Base-by-base conservation (phyloP, 2,329 filamentous ascomycete genomes). In the Pochonia chlamydosporia region DNA sequence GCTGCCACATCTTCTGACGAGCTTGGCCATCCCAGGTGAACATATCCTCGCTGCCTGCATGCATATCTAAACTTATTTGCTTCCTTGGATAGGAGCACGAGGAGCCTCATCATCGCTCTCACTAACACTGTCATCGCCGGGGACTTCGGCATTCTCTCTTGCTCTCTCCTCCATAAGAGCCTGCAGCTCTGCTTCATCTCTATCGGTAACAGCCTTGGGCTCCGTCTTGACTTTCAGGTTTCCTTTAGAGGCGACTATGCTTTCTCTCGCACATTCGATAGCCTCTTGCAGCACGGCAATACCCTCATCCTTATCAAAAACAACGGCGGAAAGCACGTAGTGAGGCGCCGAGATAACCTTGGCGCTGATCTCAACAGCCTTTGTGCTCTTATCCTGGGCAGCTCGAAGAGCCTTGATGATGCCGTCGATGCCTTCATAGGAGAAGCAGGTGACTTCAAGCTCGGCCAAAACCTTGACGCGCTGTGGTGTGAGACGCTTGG, bases 81-180 rank as follows among this genome's bases (percentile, higher is more conserved):
- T n/a, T n/a, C n/a, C n/a, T n/a, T n/a, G n/a, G n/a, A n/a, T n/a
- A n/a, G n/a, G n/a, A n/a, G n/a, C n/a, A n/a, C n/a, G n/a, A n/a
- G n/a, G n/a, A n/a, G n/a, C n/a, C n/a, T 89, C 90, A 66, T 96
- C 93, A 63, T 97, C 93, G 65, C 89, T 96, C 71, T 95, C 92
- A 64, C 89, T 95, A 68, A 89, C 79, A 67, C 91, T 93, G 77
- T 99, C 93, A 66, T 99, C 95, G 62, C 93, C 93, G 68, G 90
- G 96, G 63, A 99, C 89, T 69, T 99, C 89, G 66, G 89, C 88
- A 71, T 99, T 99, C 80, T 97, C 92, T 56, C 89, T 85, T 76
- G 96, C 93, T 56, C 88, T 85, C 84, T 97, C 96, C 79, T 97
- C 93, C 93, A 99, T 99, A 55, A 99, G 80, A 44, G 92, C 93